Percentiles rank a stretch among this genome's conserved stretches.
These are phyloP conservation scores for Arabidopsis suecica DNA, from an alignment of 345 rosid species.

Conservation along the genomic window DNA sequence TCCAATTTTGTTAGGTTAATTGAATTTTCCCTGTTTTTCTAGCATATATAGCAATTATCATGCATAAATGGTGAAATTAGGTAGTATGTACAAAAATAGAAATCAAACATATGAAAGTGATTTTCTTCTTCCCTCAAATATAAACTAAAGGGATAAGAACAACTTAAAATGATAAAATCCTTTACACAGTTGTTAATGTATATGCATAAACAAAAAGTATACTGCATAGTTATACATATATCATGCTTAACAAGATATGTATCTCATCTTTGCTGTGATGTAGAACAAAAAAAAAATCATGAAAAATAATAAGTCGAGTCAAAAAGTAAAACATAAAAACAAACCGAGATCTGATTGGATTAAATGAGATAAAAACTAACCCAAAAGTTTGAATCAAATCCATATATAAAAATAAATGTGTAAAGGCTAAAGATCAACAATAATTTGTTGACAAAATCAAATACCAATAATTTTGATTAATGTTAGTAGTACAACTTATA, in stretches of 20 bases:
- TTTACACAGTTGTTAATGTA: background rate
- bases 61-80: slow-evolving; percentile 27
- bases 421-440: slow-evolving; percentile 21
- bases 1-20: slow-evolving; percentile 28
- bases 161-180: slow-evolving; percentile 5
- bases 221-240: slow-evolving; percentile 8
- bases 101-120: slow-evolving; percentile 13
- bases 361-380: slow-evolving; percentile 37
- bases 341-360: slow-evolving; percentile 27
- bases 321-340: background rate
- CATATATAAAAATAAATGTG: slow-evolving; percentile 33
- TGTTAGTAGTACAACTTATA: background rate
- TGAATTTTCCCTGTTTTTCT: slow-evolving; percentile 23
- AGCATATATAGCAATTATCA: slow-evolving; percentile 30
- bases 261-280: background rate
- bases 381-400: slow-evolving; percentile 26
- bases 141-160: slow-evolving; percentile 39
- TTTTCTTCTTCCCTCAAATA: slow-evolving; percentile 27
- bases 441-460: slow-evolving; percentile 17
- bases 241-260: background rate
- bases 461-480: slow-evolving; percentile 14
- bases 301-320: background rate
- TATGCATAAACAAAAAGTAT: background rate
- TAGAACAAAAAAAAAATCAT: background rate
- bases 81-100: slow-evolving; percentile 39